Base-by-base conservation (phyloP, 371 early-diverging fungal genomes). In the Apophysomyces ossiformis region DNA sequence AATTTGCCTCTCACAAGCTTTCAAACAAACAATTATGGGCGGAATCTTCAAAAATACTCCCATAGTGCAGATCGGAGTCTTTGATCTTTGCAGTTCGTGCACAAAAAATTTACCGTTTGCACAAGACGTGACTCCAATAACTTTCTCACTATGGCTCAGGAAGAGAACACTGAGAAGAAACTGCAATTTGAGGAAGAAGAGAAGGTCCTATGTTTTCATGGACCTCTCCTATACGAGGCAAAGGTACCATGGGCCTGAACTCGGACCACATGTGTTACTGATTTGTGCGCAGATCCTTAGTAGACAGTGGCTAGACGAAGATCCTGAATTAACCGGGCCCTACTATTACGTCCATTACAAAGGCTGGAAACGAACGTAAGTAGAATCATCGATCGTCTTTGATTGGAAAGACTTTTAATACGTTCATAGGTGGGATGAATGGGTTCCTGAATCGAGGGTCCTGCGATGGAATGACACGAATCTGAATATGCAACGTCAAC, bases 331-430 rank as follows among this genome's bases (percentile, higher is more conserved):
- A 9, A 85, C 85, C 32, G 95, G 96, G 0, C 92, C 93, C 0
- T 87, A 92, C 64, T 99, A 98, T 74, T 88, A 88, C 67, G 93
- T 99, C 12, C 98, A 99, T 71, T 99, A 99, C 80, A 93, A 96
- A 71, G 99, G 99, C 37, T 99, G 99, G 99, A 98, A 97, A 74
- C 89, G 89, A 65, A 90, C 87, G 95, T 95, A 84, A 54, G 41
- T 46, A 38, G 47, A 56, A 45, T 46, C 8, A 39, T 26, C 32
- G 32, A 26, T 26, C 32, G 2, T 26, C 37, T 11, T 64, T 44
- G 37, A 39, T 16, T 57, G 2, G 16, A 39, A 26, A 4, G 4
- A 47, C 16, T 35, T 50, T 26, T 69, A 32, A 43, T 13, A 13
- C 18, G 21, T 43, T 37, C 45, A 37, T 71, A 97, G 96, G 1